These are phyloP conservation scores for Entelexis paramagnoliae DNA, from an alignment of 1,139 yeast genomes.

Conservation along the genomic window DNA sequence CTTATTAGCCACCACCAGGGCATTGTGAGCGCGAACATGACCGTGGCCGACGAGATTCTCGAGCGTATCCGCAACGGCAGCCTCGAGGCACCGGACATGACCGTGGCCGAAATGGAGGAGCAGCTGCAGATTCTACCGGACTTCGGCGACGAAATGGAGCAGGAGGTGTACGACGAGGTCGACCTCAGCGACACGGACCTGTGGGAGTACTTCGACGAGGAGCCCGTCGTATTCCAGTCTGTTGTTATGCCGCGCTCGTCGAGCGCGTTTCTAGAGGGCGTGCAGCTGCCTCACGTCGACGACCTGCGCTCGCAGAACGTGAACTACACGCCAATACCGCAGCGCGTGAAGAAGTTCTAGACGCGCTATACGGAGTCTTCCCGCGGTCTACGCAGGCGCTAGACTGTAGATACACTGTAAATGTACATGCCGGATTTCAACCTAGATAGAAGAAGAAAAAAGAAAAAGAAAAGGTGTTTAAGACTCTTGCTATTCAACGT, in stretches of 20 bases:
- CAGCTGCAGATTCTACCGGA: conserved; percentile 2
- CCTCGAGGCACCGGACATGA: conserved; percentile 14
- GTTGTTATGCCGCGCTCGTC: conserved; percentile 18
- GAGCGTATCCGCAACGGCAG: conserved; percentile 22
- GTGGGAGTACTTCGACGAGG: conserved; percentile 18
- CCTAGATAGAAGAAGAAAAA: too few species aligned
- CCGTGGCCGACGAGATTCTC: conserved; percentile 19
- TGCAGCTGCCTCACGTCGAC: background rate
- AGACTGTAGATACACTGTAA: background rate
- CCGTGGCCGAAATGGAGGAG: conserved; percentile 17
- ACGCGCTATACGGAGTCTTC: background rate
- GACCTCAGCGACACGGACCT: conserved; percentile 19
- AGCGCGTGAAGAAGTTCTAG: conserved; percentile 10
- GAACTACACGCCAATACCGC: conserved; percentile 20
- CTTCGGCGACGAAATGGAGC: conserved; percentile 10
- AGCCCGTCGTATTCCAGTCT: conserved; percentile 11
- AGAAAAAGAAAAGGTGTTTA: background rate
- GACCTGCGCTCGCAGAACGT: conserved; percentile 15
- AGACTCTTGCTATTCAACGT: too few species aligned
- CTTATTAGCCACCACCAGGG: conserved; percentile 4
- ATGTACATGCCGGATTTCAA: background rate
- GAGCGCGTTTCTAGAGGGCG: conserved; percentile 10
- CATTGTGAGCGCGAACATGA: conserved; percentile 9
- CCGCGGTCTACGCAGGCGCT: background rate
- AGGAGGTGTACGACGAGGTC: conserved; percentile 19